A percentile compares a stretch with the other conserved stretches of the same genome.
These are phyloP conservation scores for Cenchrus purpureus DNA, from an alignment of 176 grass and related monocot genomes.

Conservation along the genomic window DNA sequence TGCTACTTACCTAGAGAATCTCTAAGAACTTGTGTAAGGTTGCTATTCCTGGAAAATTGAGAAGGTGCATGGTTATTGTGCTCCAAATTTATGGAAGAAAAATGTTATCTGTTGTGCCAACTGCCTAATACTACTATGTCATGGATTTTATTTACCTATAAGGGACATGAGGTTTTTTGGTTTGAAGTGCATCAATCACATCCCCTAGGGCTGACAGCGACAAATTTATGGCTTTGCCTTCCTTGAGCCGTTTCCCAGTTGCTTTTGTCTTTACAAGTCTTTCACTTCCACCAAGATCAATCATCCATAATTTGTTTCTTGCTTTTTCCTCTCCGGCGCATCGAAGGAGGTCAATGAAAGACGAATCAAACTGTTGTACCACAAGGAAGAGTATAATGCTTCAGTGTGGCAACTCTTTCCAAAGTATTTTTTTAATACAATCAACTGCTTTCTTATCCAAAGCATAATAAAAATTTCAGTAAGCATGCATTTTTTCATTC, in stretches of 20 bases:
- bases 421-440: conserved; percentile 24
- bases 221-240: conserved; percentile 98
- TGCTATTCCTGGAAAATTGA: conserved; percentile 84
- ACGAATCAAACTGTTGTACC: conserved; percentile 83
- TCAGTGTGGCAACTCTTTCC: conserved; percentile 22
- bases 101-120: conserved; percentile 14
- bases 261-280: conserved; percentile 93
- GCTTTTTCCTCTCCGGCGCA: conserved; percentile 62
- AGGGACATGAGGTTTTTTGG: conserved; percentile 81
- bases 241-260: conserved; percentile 89
- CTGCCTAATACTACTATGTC: neutral
- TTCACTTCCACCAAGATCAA: conserved; percentile 98
- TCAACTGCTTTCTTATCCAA: conserved; percentile 2
- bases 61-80: conserved; percentile 15
- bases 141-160: conserved; percentile 67
- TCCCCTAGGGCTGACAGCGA: conserved; percentile 96
- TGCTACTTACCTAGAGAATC: conserved; percentile 88
- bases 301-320: conserved; percentile 96
- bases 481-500: conserved; percentile 26
- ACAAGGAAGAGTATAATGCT: conserved; percentile 25
- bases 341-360: conserved; percentile 72
- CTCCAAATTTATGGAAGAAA: neutral
- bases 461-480: conserved; percentile 28
- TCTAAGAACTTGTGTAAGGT: conserved; percentile 92
- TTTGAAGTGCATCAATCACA: conserved; percentile 90